Conservation (phyloP, 768 basidiomycete genomes). For the Xerocomellus amylosporus region DNA sequence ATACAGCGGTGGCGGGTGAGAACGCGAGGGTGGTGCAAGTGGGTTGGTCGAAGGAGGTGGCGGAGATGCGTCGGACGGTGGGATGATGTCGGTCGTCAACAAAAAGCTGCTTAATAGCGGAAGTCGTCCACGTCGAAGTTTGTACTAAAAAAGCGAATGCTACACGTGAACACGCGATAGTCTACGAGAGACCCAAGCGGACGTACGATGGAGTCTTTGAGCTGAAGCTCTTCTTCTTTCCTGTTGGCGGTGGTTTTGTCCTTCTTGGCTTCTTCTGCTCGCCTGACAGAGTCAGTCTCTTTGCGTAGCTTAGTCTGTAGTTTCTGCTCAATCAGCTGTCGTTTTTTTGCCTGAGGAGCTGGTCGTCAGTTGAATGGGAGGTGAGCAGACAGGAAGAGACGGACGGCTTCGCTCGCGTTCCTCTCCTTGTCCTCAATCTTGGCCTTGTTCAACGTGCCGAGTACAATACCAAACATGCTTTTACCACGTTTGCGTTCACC, state of each 20-base stretch:
- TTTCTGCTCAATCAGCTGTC: conserved; percentile 79
- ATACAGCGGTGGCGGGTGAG: conserved; percentile 74
- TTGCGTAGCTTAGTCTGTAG: conserved; percentile 80
- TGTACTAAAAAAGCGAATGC: conserved; percentile 48
- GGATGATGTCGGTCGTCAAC: conserved; percentile 67
- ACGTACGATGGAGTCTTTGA: conserved; percentile 79
- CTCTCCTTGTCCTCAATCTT: conserved; percentile 84
- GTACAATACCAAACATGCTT: conserved; percentile 81
- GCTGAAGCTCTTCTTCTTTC: conserved; percentile 78
- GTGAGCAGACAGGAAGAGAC: conserved; percentile 13
- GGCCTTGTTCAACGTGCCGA: conserved; percentile 84
- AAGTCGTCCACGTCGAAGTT: conserved; percentile 67
- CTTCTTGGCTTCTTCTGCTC: conserved; percentile 83
- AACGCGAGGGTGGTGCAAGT: conserved; percentile 51
- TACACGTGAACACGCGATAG: not conserved
- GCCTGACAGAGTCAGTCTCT: conserved; percentile 83
- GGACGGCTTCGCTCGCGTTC: conserved; percentile 80
- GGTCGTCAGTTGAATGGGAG: conserved; percentile 6
- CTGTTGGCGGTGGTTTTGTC: conserved; percentile 73
- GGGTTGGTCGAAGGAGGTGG: conserved; percentile 30
- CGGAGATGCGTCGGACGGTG: conserved; percentile 34
- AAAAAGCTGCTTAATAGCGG: conserved; percentile 74
- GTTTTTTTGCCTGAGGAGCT: conserved; percentile 68
- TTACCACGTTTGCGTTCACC: conserved; percentile 81
- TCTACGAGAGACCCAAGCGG: not conserved